Conservation (phyloP, 192 early-diverging fungal genomes). For the Entrophospora sp. region DNA sequence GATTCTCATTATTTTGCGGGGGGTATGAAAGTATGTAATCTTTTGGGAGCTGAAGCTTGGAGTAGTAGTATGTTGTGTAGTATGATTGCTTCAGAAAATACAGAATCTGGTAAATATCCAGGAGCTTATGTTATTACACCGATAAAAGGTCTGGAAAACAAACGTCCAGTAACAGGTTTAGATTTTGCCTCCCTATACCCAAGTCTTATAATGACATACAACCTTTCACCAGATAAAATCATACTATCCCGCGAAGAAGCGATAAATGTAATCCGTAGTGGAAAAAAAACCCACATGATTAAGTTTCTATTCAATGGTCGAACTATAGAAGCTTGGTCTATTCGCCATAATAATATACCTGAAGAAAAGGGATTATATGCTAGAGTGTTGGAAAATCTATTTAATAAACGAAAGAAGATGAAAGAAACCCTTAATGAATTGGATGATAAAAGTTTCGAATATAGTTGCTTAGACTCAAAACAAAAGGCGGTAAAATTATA, state of each 20-base stretch:
- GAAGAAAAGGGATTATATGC: conserved; percentile 1
- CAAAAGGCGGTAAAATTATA: not conserved
- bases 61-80: not conserved
- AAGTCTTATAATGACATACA: conserved; percentile 6
- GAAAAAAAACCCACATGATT: not conserved
- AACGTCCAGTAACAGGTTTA: not conserved
- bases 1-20: conserved; percentile 6
- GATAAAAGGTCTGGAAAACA: not conserved
- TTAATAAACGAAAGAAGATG: not conserved
- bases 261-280: not conserved
- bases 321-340: not conserved
- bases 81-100: not conserved
- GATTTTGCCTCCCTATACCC: conserved; percentile 8
- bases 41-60: conserved; percentile 1
- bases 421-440: not conserved
- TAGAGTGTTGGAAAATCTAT: not conserved
- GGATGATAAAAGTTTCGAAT: conserved; percentile 13
- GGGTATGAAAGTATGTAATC: conserved; percentile 10
- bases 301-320: conserved; percentile 7
- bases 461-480: not conserved
- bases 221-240: conserved; percentile 3
- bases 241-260: conserved; percentile 1
- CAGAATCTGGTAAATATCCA: not conserved
- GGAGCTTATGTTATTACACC: not conserved
- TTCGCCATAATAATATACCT: not conserved